These are phyloP conservation scores for Fusarium sororula DNA, from an alignment of 2,329 filamentous ascomycete species.

Conservation along the genomic window DNA sequence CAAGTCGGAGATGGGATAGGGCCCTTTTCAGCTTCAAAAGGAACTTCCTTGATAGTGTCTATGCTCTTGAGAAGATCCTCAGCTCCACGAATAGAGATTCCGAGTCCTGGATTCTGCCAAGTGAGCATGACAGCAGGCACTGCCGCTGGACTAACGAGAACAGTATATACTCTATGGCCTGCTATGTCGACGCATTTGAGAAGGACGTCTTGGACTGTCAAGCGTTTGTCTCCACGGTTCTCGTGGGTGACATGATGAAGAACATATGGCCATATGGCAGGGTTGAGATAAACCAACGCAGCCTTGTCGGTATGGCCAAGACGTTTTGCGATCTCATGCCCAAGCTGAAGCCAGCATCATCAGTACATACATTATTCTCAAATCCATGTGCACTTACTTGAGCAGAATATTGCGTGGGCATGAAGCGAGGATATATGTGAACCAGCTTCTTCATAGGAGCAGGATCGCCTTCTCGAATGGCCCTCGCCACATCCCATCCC, in stretches of 20 bases:
- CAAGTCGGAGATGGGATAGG: conserved; percentile 49
- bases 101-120: conserved; percentile 58
- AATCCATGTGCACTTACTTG: conserved; percentile 39
- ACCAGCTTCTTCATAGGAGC: conserved; percentile 47
- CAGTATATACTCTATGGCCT: conserved; percentile 54
- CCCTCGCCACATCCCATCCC: conserved; percentile 53
- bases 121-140: conserved; percentile 50
- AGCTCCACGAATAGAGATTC: conserved; percentile 57
- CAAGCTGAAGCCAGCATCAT: conserved; percentile 46
- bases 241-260: conserved; percentile 46
- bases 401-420: conserved; percentile 50
- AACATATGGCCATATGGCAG: conserved; percentile 44
- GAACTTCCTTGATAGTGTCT: conserved; percentile 48
- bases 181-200: conserved; percentile 54
- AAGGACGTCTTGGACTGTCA: conserved; percentile 48
- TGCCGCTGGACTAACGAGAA: conserved; percentile 52
- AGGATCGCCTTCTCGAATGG: conserved; percentile 54
- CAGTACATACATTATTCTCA: neutral
- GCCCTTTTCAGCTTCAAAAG: conserved; percentile 30
- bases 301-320: conserved; percentile 41
- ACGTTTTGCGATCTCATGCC: conserved; percentile 47
- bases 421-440: conserved; percentile 59
- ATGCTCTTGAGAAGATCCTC: conserved; percentile 54
- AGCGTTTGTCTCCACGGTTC: conserved; percentile 47
- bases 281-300: conserved; percentile 47